These are phyloP conservation scores for Reutealis trisperma DNA, from an alignment of 345 rosid genomes.

Conservation along the genomic window DNA sequence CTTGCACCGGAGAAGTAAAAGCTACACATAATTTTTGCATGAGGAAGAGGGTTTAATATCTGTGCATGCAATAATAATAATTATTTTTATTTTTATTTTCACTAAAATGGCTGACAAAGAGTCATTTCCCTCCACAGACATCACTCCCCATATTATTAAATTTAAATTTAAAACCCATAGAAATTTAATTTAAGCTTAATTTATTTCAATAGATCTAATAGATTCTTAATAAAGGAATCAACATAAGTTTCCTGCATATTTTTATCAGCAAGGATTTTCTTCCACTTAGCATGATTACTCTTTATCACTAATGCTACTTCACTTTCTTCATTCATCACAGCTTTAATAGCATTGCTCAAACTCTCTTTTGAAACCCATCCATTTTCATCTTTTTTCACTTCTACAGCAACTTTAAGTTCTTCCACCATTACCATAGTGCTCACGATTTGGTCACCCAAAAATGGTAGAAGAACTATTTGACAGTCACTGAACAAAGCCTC, in stretches of 20 bases:
- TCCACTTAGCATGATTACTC: slow-evolving; percentile 29
- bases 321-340: slow-evolving; percentile 34
- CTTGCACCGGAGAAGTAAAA: no score
- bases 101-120: no score
- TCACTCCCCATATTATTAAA: no score
- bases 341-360: slow-evolving; percentile 27
- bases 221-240: slow-evolving; percentile 6
- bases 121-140: no score
- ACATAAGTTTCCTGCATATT: slow-evolving; percentile 5
- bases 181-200: no score
- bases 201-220: no score
- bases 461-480: slow-evolving; percentile 61
- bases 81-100: no score
- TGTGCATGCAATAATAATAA: no score
- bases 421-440: slow-evolving; percentile 52
- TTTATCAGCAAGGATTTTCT: background rate
- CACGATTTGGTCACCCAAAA: slow-evolving; percentile 65
- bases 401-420: slow-evolving; percentile 59
- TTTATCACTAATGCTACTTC: slow-evolving; percentile 18
- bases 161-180: no score
- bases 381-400: slow-evolving; percentile 48
- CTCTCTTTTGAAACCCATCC: slow-evolving; percentile 35
- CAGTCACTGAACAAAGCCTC: slow-evolving; percentile 60
- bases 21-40: no score
- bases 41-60: no score